A percentile compares a stretch with the other conserved stretches of the same genome.
Conservation (phyloP, 192 early-diverging fungal genomes). For the Martensiomyces pterosporus region DNA sequence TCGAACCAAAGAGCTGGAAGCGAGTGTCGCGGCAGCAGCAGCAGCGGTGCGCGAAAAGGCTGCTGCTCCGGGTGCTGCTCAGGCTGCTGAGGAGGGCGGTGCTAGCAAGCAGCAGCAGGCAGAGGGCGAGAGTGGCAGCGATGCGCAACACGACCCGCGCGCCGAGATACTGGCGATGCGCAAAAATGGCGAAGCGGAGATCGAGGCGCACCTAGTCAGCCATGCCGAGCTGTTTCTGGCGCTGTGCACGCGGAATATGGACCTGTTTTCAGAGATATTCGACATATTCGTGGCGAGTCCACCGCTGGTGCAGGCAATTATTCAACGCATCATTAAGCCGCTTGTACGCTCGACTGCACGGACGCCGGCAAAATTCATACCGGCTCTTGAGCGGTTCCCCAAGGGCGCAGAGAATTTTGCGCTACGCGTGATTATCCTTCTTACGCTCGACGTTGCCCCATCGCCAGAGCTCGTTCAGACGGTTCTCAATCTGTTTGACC, state of each 20-base stretch:
- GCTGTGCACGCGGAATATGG: conserved; percentile 41
- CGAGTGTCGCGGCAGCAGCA: background rate
- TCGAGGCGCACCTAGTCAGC: conserved; percentile 16
- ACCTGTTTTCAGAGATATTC: conserved; percentile 22
- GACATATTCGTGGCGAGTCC: conserved; percentile 12
- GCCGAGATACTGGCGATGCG: conserved; percentile 13
- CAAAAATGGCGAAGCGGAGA: conserved; percentile 13
- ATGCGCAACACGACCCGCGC: conserved; percentile 8
- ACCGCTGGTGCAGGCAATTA: conserved; percentile 10
- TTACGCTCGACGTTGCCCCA: conserved; percentile 21
- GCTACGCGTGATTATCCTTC: conserved; percentile 20
- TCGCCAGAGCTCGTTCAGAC: conserved; percentile 30
- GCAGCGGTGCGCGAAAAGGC: too few species aligned
- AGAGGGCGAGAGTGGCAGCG: conserved; percentile 1
- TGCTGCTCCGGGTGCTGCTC: too few species aligned
- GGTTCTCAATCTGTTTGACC: conserved; percentile 25
- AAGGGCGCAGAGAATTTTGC: conserved; percentile 30
- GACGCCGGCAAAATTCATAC: conserved; percentile 20
- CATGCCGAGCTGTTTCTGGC: conserved; percentile 39
- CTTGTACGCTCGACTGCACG: conserved; percentile 25
- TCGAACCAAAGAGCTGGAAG: background rate
- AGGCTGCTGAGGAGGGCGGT: background rate
- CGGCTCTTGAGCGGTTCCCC: conserved; percentile 28
- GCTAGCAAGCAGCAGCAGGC: background rate
- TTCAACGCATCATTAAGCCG: conserved; percentile 30